These are phyloP conservation scores for Phytophthora fragariae DNA, from an alignment of 352 stramenopile species.

Conservation along the genomic window DNA sequence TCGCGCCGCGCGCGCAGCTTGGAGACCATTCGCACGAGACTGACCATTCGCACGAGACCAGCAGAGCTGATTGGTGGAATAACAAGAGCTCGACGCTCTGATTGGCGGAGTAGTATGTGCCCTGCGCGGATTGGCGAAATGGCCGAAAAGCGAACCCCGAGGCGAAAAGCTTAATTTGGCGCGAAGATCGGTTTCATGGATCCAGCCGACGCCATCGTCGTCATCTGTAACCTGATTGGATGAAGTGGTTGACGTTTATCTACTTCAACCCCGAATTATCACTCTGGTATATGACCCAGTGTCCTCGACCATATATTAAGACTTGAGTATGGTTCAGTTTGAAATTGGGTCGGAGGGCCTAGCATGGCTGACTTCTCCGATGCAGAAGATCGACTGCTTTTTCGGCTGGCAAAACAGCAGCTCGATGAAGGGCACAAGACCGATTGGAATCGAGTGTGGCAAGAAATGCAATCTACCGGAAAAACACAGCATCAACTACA, in stretches of 20 bases:
- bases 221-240: background rate
- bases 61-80: too few relatives aligned
- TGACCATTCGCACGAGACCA: too few relatives aligned
- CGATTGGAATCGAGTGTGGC: conserved; percentile 5
- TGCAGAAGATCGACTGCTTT: conserved; percentile 5
- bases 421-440: background rate
- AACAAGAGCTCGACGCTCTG: background rate
- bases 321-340: too few relatives aligned
- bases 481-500: background rate
- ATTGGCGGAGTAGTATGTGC: background rate
- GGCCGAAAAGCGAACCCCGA: background rate
- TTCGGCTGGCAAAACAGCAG: background rate
- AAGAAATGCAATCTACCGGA: background rate
- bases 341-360: too few relatives aligned
- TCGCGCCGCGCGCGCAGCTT: background rate
- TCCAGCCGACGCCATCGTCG: background rate
- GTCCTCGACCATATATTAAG: too few relatives aligned
- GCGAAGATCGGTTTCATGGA: conserved; percentile 1
- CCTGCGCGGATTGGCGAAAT: background rate
- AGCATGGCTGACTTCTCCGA: conserved; percentile 6
- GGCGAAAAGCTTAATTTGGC: background rate
- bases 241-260: too few relatives aligned
- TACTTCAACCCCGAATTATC: too few relatives aligned
- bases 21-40: too few relatives aligned
- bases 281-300: too few relatives aligned